Evolutionary conservation across 192 early-diverging fungal genomes (phyloP).

Genomic region (Coemansia sp.): DNA sequence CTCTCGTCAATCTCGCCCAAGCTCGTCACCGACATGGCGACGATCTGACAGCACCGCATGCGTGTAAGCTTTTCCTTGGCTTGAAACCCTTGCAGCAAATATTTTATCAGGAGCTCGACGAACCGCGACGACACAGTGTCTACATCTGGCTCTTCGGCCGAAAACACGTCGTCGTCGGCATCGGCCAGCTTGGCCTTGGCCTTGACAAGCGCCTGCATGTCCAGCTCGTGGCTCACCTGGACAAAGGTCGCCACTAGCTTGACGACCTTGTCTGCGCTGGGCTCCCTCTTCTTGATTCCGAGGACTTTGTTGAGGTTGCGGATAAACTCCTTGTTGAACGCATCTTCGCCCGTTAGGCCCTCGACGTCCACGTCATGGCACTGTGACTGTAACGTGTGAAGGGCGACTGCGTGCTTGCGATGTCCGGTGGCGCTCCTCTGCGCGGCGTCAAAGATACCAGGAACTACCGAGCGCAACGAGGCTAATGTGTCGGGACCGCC

Average conservation of each 20-base stretch:
- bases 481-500: constrained; percentile 46
- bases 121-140: constrained; percentile 71
- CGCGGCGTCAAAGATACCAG: constrained; percentile 76
- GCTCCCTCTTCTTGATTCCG: constrained; percentile 73
- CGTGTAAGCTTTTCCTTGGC: constrained; percentile 81
- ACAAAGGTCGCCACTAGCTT: constrained; percentile 78
- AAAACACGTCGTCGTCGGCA: constrained; percentile 41
- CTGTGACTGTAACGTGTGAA: constrained; percentile 73
- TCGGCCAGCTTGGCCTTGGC: constrained; percentile 18
- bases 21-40: constrained; percentile 72
- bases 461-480: constrained; percentile 57
- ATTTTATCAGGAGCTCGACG: constrained; percentile 68
- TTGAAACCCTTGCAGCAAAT: constrained; percentile 75
- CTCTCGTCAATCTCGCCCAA: constrained; percentile 83
- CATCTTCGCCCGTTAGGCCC: constrained; percentile 61
- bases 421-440: constrained; percentile 67
- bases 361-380: constrained; percentile 48
- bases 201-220: constrained; percentile 36
- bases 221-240: constrained; percentile 69
- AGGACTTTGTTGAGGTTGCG: constrained; percentile 81
- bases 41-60: constrained; percentile 74
- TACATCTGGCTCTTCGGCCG: constrained; percentile 29
- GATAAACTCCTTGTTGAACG: constrained; percentile 76
- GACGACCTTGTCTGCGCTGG: constrained; percentile 70
- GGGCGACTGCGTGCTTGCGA: constrained; percentile 72